Percentiles rank a stretch among this genome's conserved stretches.
phyloP scores from a whole-genome alignment of 73 alveolate species.

The Breviolum minutum region DNA sequence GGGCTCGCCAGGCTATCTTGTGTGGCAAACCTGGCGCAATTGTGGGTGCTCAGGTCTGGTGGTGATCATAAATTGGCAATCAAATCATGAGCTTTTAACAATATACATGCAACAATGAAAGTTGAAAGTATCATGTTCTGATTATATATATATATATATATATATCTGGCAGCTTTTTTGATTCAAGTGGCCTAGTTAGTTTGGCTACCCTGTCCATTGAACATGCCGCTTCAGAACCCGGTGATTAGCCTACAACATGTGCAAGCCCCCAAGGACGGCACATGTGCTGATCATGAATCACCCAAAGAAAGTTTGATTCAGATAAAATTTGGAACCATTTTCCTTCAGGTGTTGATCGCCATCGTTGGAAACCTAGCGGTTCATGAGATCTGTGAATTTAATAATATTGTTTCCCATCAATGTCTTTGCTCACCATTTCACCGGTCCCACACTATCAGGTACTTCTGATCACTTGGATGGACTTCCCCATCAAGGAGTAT shows the following conservation, averaged over 20 bases:
- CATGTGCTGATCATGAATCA: too few species aligned
- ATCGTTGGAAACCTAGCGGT: neutral
- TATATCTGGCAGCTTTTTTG: neutral
- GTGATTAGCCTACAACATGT: neutral
- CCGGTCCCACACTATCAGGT: neutral
- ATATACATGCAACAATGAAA: too few species aligned
- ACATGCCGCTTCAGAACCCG: too few species aligned
- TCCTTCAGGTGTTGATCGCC: neutral
- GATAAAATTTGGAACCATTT: too few species aligned
- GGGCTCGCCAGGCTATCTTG: neutral
- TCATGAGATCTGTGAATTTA: neutral
- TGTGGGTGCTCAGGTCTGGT: neutral
- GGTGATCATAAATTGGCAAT: too few species aligned
- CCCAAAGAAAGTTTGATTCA: too few species aligned
- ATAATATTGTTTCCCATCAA: too few species aligned
- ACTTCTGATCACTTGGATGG: constrained; percentile 6
- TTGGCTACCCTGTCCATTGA: neutral
- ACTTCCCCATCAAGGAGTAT: neutral
- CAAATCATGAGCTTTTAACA: too few species aligned
- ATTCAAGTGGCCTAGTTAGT: neutral
- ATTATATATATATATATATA: too few species aligned
- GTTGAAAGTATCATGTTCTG: too few species aligned
- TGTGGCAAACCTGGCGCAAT: constrained; percentile 1
- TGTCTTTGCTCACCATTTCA: too few species aligned
- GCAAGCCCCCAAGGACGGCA: neutral